A percentile compares a stretch with the other conserved stretches of the same genome.
Evolutionary conservation across 306 rosid genomes (phyloP).

Genomic region (Parietaria judaica): DNA sequence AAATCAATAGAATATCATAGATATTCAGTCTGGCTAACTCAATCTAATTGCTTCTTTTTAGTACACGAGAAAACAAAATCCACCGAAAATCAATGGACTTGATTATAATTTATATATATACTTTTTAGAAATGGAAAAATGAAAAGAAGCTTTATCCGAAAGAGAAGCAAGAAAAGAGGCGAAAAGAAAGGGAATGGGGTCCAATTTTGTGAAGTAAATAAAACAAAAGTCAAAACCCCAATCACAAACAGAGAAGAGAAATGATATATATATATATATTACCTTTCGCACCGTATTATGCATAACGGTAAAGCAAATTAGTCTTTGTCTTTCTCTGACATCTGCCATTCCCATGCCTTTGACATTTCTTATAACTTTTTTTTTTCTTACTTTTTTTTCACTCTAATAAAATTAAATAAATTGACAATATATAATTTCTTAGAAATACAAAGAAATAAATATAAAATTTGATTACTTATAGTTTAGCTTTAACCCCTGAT

Average conservation of each 20-base stretch:
- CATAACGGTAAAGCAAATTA: slow-evolving; percentile 12
- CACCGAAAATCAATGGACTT: neutral
- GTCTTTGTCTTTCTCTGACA: neutral
- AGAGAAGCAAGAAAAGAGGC: slow-evolving; percentile 25
- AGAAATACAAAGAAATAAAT: too few species aligned
- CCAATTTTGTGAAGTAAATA: slow-evolving; percentile 13
- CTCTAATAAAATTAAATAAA: too few species aligned
- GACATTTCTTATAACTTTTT: neutral
- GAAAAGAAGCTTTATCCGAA: neutral
- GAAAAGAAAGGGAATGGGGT: slow-evolving; percentile 19
- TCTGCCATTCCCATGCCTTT: neutral
- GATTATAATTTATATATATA: neutral
- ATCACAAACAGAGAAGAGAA: slow-evolving; percentile 20
- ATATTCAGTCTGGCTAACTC: too few species aligned
- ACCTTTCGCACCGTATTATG: slow-evolving; percentile 27
- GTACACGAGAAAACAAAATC: neutral
- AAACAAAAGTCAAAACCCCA: slow-evolving; percentile 44
- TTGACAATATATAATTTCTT: too few species aligned
- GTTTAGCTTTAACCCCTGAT: too few species aligned
- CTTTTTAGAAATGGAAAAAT: slow-evolving; percentile 14
- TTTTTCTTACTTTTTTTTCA: too few species aligned
- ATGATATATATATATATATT: slow-evolving; percentile 33
- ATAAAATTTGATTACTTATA: too few species aligned
- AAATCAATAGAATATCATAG: too few species aligned
- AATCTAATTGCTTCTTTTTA: too few species aligned